Base-by-base conservation (phyloP, 352 stramenopile genomes). In the Phytophthora europaea region DNA sequence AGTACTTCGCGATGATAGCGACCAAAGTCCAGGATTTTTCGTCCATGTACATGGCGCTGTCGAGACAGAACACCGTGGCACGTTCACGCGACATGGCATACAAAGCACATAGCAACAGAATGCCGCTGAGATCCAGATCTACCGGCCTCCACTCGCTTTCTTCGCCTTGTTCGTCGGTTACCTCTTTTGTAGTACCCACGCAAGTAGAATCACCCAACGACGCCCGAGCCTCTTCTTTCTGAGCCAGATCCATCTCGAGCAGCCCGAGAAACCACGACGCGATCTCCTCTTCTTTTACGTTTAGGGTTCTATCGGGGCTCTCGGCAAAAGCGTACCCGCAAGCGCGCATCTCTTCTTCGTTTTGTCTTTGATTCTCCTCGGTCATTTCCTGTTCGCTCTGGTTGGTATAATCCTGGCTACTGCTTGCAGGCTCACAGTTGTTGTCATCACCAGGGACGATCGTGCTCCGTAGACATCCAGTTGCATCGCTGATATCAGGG, bases 1-100 rank as follows among this genome's bases (percentile, higher is more conserved):
- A 95, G 56, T 97, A 95, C 67, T 95, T 94, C 9, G 85, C 86
- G 36, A 95, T 83, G 45, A 93, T 92, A 12, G 88, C 87, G 10
- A 91, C 77, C n/a, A 97, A 61, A 31, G 86, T 83, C 90, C 90
- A 97, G 38, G 86, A 94, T 72, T 94, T 92, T 59, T 90, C 88
- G 60, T 97, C 90, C 87, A 95, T 95, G 63, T 94, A 88, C 88
- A 95, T 95, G 16, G 90, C 90, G 55, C 86, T 94, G 65, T 97
- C 90, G 38, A 97, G 81, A 48, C 84, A 94, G 48, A 97, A 91
- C 1, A 97, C 74, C 0, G 87, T 91, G 10, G 79, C 78, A 15
- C 80, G 76, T 28, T 92, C 77, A 9, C 89, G 88, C 2, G 87
- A 94, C 66, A 97, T 91, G 3, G 87, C 89, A 36, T 95, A 81